phyloP scores from a whole-genome alignment of 2,329 filamentous ascomycete species.

The Dendrostoma leiphaemia region DNA sequence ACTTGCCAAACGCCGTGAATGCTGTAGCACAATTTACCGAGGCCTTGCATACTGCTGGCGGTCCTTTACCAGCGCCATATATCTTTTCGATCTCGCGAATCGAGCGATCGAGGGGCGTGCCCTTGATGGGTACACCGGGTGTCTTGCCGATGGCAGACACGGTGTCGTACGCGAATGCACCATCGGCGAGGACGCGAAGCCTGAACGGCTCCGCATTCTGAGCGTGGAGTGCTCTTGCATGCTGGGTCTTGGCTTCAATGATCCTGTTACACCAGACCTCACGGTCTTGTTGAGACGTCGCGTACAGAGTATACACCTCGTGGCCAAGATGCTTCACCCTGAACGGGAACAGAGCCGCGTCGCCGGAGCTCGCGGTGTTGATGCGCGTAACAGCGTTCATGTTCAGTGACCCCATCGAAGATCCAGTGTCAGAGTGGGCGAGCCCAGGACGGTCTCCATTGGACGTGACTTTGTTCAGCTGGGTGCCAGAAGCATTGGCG shows the following conservation, averaged over 20 bases:
- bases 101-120: slow-evolving; percentile 87
- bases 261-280: slow-evolving; percentile 93
- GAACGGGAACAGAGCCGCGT: slow-evolving; percentile 92
- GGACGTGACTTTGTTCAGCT: slow-evolving; percentile 54
- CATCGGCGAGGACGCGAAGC: slow-evolving; percentile 86
- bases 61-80: slow-evolving; percentile 68
- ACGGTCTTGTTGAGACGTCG: slow-evolving; percentile 70
- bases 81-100: slow-evolving; percentile 83
- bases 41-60: slow-evolving; percentile 77
- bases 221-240: slow-evolving; percentile 81
- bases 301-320: slow-evolving; percentile 89
- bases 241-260: slow-evolving; percentile 88
- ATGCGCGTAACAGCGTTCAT: slow-evolving; percentile 36
- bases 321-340: slow-evolving; percentile 93
- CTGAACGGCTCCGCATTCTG: slow-evolving; percentile 97
- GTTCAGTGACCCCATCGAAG: slow-evolving; percentile 56
- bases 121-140: slow-evolving; percentile 72
- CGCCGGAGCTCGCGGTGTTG: slow-evolving; percentile 49
- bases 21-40: slow-evolving; percentile 90
- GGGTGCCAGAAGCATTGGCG: slow-evolving; percentile 52
- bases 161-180: slow-evolving; percentile 79
- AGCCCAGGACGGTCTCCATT: slow-evolving; percentile 58
- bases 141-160: slow-evolving; percentile 58
- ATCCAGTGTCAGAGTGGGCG: slow-evolving; percentile 66
- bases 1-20: slow-evolving; percentile 79